Conservation (phyloP, 2,329 filamentous ascomycete species). For the Trichoderma atroviride region DNA sequence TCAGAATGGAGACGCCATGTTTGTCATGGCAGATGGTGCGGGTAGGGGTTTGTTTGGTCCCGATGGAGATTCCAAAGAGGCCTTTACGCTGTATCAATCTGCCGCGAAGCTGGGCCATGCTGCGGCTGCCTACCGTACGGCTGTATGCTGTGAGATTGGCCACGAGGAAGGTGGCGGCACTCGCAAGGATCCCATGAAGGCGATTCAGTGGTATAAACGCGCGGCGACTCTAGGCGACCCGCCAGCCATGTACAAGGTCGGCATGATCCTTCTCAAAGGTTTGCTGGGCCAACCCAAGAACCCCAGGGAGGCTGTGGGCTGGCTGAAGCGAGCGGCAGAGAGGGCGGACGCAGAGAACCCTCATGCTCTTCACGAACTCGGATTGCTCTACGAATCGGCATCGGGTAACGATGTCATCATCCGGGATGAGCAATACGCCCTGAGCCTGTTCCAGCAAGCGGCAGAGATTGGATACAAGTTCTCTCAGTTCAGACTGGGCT, state of each 20-base stretch:
- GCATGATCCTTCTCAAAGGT: constrained; percentile 93
- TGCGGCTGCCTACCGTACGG: constrained; percentile 87
- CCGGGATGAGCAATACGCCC: constrained; percentile 79
- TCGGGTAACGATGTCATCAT: constrained; percentile 71
- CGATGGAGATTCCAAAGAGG: constrained; percentile 84
- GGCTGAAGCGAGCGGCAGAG: constrained; percentile 92
- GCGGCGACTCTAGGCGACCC: constrained; percentile 88
- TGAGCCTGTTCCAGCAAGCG: constrained; percentile 81
- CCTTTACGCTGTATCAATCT: constrained; percentile 89
- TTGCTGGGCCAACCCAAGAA: constrained; percentile 85
- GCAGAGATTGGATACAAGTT: constrained; percentile 92
- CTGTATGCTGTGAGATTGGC: constrained; percentile 96
- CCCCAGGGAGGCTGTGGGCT: constrained; percentile 81
- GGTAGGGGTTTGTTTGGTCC: constrained; percentile 79
- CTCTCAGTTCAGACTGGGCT: constrained; percentile 86
- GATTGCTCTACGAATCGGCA: constrained; percentile 65
- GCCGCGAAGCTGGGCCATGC: constrained; percentile 88
- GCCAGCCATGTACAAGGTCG: constrained; percentile 97
- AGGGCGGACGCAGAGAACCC: constrained; percentile 87
- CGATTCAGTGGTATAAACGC: constrained; percentile 97
- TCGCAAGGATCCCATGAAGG: constrained; percentile 85
- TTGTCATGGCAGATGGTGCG: constrained; percentile 87
- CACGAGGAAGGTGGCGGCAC: constrained; percentile 94
- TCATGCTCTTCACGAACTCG: constrained; percentile 90
- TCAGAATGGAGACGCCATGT: constrained; percentile 85